Evolutionary conservation across 306 rosid genomes (phyloP).

Genomic region (Glycine soja): DNA sequence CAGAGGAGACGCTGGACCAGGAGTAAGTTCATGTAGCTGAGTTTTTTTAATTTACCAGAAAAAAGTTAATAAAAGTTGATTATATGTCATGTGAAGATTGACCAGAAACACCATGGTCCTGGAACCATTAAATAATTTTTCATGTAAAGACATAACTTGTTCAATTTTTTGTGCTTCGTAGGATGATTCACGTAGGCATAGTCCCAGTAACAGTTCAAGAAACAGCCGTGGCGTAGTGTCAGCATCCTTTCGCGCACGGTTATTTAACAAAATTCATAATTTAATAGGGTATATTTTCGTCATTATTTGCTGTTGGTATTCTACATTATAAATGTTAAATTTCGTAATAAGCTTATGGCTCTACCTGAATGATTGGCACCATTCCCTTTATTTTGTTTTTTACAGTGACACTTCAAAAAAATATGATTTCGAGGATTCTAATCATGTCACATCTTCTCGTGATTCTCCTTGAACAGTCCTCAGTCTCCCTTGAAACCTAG

Average conservation of each 20-base stretch:
- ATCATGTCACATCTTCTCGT: conserved; percentile 45
- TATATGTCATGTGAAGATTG: not conserved
- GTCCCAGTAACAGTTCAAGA: conserved; percentile 49
- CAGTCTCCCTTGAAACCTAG: conserved; percentile 49
- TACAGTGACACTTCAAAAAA: conserved; percentile 58
- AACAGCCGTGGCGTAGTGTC: conserved; percentile 44
- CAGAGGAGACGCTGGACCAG: conserved; percentile 52
- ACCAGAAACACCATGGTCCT: too few species aligned
- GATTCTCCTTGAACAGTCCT: conserved; percentile 42
- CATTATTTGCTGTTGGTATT: conserved; percentile 23
- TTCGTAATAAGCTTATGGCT: not conserved
- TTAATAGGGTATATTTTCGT: conserved; percentile 56
- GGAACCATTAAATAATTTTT: too few species aligned
- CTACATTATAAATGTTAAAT: conserved; percentile 24
- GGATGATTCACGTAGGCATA: conserved; percentile 58
- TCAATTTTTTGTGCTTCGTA: conserved; percentile 43
- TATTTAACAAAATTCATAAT: conserved; percentile 43
- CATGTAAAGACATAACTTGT: conserved; percentile 1
- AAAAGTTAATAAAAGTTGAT: too few species aligned
- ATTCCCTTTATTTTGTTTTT: conserved; percentile 41
- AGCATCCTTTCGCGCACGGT: conserved; percentile 48
- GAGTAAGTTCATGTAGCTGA: conserved; percentile 51
- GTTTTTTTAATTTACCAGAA: too few species aligned
- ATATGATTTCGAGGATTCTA: conserved; percentile 47
- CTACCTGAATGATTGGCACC: conserved; percentile 1